Percentiles rank a stretch among this genome's conserved stretches.
Conservation (phyloP, 495 filamentous ascomycete genomes). For the Hypoxylon intermedium region DNA sequence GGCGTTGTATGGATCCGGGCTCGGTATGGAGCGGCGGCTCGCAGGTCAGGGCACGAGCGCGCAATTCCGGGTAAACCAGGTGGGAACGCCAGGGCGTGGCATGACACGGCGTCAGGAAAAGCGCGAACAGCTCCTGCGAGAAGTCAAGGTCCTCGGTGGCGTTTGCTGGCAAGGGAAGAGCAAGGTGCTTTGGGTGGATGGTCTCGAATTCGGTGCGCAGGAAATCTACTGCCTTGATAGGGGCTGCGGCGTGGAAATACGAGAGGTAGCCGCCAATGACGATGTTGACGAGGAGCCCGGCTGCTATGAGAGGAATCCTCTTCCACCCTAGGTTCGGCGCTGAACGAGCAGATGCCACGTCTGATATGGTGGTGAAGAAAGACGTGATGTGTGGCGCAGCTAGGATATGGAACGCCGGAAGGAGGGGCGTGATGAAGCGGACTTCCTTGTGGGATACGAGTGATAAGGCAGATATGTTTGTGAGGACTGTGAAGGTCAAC, state of each 20-base stretch:
- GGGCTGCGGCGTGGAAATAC: slow-evolving; percentile 78
- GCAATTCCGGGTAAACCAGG: slow-evolving; percentile 73
- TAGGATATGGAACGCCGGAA: slow-evolving; percentile 84
- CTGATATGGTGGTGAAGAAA: slow-evolving; percentile 62
- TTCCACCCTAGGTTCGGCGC: slow-evolving; percentile 43
- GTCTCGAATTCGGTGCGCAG: slow-evolving; percentile 74
- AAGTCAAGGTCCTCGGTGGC: slow-evolving; percentile 39
- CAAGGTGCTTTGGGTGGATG: slow-evolving; percentile 49
- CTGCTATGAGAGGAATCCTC: slow-evolving; percentile 60
- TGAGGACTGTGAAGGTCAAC: slow-evolving; percentile 65
- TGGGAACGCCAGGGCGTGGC: slow-evolving; percentile 96
- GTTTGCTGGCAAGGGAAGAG: slow-evolving; percentile 37
- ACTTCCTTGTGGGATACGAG: slow-evolving; percentile 95
- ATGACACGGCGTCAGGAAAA: slow-evolving; percentile 97
- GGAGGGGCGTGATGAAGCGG: slow-evolving; percentile 92
- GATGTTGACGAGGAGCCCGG: slow-evolving; percentile 70
- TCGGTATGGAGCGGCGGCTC: slow-evolving; percentile 79
- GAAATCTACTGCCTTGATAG: slow-evolving; percentile 72
- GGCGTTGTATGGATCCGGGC: slow-evolving; percentile 58
- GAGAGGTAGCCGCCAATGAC: slow-evolving; percentile 76
- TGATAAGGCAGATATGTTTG: slow-evolving; percentile 70
- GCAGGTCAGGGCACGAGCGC: slow-evolving; percentile 88
- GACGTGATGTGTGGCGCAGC: slow-evolving; percentile 69
- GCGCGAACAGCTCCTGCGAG: slow-evolving; percentile 65
- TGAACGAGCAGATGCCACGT: slow-evolving; percentile 24